Conservation (phyloP, 1,284 basidiomycete genomes). For the Irpex sp. region DNA sequence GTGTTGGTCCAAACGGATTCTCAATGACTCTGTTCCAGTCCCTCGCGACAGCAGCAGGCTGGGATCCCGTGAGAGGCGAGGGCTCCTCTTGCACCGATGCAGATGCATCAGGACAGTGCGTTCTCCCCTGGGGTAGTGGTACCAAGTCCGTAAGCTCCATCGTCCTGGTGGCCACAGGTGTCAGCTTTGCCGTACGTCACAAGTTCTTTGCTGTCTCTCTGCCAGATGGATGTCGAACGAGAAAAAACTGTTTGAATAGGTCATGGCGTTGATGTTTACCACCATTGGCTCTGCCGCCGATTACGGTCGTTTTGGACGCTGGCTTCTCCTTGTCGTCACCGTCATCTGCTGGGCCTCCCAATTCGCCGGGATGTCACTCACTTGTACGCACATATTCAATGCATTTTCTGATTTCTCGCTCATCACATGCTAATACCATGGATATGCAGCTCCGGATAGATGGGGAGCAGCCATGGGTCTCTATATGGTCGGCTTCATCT, state of each 20-base stretch:
- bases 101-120: constrained; percentile 60
- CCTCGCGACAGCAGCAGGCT: constrained; percentile 62
- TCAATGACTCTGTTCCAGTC: constrained; percentile 71
- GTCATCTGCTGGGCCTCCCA: constrained; percentile 76
- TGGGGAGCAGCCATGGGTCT: constrained; percentile 76
- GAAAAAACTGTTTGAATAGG: constrained; percentile 18
- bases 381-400: constrained; percentile 34
- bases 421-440: too few relatives aligned
- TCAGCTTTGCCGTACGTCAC: constrained; percentile 62
- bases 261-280: constrained; percentile 78
- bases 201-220: neutral
- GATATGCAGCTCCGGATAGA: constrained; percentile 46
- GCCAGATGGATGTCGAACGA: neutral
- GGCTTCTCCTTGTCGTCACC: constrained; percentile 68
- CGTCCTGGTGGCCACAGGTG: constrained; percentile 69
- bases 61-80: constrained; percentile 57
- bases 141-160: constrained; percentile 69
- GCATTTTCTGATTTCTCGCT: constrained; percentile 8
- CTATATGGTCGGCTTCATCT: constrained; percentile 78
- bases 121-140: constrained; percentile 66
- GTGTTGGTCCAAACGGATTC: constrained; percentile 55
- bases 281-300: constrained; percentile 79
- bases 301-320: constrained; percentile 75
- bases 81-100: constrained; percentile 56
- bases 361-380: constrained; percentile 70